phyloP scores from a whole-genome alignment of 345 rosid species.

The Gossypium thurberi region DNA sequence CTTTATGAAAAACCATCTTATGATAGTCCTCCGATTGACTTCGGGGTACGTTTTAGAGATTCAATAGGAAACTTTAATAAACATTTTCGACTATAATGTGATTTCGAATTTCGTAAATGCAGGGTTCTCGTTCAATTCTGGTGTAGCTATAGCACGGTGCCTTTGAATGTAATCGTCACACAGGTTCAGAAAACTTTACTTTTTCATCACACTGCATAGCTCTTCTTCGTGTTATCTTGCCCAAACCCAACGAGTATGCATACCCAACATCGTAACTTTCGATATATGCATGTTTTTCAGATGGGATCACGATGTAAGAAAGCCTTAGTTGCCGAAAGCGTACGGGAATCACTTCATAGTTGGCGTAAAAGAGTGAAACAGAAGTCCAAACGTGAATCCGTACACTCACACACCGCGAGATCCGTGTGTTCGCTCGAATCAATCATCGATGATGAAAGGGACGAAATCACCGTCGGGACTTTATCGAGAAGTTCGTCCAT shows the following conservation, averaged over 20 bases:
- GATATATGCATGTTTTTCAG: not conserved
- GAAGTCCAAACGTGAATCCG: conserved; percentile 52
- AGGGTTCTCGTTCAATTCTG: conserved; percentile 88
- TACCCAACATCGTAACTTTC: too few relatives aligned
- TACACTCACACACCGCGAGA: conserved; percentile 45
- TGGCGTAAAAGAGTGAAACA: conserved; percentile 87
- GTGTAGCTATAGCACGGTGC: conserved; percentile 93
- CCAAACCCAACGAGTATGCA: not conserved
- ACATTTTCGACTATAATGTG: not conserved
- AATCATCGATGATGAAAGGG: conserved; percentile 63
- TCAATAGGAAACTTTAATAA: not conserved
- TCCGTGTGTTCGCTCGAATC: conserved; percentile 77
- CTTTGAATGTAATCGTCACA: conserved; percentile 74
- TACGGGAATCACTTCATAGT: conserved; percentile 87
- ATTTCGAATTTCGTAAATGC: conserved; percentile 18
- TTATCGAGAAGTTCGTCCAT: conserved; percentile 65
- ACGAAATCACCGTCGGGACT: conserved; percentile 71
- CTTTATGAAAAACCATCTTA: conserved; percentile 77
- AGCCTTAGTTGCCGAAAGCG: conserved; percentile 76
- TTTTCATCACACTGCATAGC: not conserved
- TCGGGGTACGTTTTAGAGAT: conserved; percentile 49
- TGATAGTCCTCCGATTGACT: conserved; percentile 57
- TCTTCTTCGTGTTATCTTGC: not conserved
- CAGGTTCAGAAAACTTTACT: conserved; percentile 43
- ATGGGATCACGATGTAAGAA: conserved; percentile 75